These are phyloP conservation scores for Oryza punctata DNA, from an alignment of 176 grass and related monocot genomes.

Conservation along the genomic window DNA sequence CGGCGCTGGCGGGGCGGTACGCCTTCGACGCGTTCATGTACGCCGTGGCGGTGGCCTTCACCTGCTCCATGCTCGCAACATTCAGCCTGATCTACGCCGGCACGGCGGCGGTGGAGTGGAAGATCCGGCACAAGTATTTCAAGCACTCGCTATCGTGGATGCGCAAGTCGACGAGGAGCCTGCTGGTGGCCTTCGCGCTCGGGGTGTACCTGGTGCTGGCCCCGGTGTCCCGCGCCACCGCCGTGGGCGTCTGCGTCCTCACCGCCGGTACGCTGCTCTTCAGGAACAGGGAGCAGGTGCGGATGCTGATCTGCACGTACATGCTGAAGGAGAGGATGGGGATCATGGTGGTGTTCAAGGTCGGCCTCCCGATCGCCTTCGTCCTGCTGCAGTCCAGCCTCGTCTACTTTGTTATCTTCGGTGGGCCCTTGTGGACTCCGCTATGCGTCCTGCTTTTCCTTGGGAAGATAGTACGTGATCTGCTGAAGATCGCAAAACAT, in stretches of 20 bases:
- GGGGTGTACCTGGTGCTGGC: conserved; percentile 2
- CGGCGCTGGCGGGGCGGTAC: conserved; percentile 13
- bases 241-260: background rate
- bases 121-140: background rate
- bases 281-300: background rate
- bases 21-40: conserved; percentile 40
- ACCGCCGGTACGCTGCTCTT: background rate
- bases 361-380: background rate
- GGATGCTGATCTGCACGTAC: background rate
- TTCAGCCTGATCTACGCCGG: conserved; percentile 26
- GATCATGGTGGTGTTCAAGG: background rate
- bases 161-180: background rate
- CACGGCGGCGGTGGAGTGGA: background rate
- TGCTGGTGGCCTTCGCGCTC: background rate
- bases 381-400: background rate
- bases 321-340: background rate
- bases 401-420: background rate
- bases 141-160: background rate
- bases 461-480: no score
- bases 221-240: background rate
- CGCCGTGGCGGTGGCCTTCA: background rate
- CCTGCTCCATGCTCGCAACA: conserved; percentile 17
- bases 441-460: background rate
- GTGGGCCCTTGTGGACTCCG: background rate
- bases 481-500: no score